Percentiles rank a stretch among this genome's conserved stretches.
Evolutionary conservation across 495 filamentous ascomycete species (phyloP).

Genomic region (Hyaloscypha bicolor): DNA sequence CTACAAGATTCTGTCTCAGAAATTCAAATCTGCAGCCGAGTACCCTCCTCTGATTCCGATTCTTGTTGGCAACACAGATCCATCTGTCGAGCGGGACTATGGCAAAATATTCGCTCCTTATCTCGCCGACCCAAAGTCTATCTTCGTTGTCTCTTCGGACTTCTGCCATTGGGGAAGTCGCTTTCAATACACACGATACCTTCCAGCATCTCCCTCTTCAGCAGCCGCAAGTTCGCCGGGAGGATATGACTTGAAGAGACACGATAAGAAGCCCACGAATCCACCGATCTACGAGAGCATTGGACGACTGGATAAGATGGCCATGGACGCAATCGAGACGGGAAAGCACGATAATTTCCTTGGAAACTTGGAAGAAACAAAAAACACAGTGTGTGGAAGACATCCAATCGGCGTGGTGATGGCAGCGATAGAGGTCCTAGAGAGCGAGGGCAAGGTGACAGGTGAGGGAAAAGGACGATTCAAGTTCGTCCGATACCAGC

Average conservation of each 20-base stretch:
- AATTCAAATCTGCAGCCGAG: constrained; percentile 43
- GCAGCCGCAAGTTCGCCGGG: constrained; percentile 9
- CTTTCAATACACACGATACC: constrained; percentile 86
- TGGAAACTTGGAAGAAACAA: constrained; percentile 66
- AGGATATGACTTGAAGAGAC: constrained; percentile 44
- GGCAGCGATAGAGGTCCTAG: constrained; percentile 74
- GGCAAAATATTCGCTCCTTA: constrained; percentile 78
- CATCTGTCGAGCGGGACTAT: constrained; percentile 65
- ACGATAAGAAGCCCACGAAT: constrained; percentile 44
- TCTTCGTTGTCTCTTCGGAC: constrained; percentile 89
- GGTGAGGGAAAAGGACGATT: constrained; percentile 52
- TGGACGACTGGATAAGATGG: constrained; percentile 72
- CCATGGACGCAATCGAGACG: constrained; percentile 80
- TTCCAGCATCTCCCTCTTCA: constrained; percentile 37
- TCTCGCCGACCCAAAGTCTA: constrained; percentile 71
- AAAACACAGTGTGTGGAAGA: constrained; percentile 92
- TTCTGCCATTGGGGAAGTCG: constrained; percentile 96
- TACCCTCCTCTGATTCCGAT: constrained; percentile 85
- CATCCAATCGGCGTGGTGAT: constrained; percentile 96
- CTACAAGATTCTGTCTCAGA: constrained; percentile 74
- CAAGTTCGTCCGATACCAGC: constrained; percentile 87
- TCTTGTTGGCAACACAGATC: constrained; percentile 77
- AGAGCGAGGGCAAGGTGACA: constrained; percentile 27
- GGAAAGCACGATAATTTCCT: constrained; percentile 72
- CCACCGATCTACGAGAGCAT: constrained; percentile 86